These are phyloP conservation scores for Papiliotrema nemorosa DNA, from an alignment of 1,284 basidiomycete species.

Conservation along the genomic window DNA sequence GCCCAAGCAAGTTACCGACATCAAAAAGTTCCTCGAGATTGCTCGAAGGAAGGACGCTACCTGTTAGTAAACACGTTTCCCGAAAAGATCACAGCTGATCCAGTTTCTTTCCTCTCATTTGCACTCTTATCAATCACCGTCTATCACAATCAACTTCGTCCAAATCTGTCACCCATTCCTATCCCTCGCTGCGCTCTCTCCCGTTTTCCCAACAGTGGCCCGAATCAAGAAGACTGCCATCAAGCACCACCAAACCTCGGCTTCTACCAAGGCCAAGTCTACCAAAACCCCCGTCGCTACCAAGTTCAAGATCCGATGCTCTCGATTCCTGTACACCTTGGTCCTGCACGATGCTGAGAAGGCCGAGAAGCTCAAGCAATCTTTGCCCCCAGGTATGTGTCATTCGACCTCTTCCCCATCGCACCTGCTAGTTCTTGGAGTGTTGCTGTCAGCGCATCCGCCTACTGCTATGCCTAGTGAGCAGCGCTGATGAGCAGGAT, in stretches of 20 bases:
- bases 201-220: conserved; percentile 60
- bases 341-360: conserved; percentile 94
- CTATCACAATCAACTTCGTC: conserved; percentile 2
- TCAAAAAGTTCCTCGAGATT: conserved; percentile 98
- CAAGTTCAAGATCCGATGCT: conserved; percentile 99
- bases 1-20: conserved; percentile 98
- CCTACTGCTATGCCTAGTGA: not conserved
- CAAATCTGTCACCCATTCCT: not conserved
- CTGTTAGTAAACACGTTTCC: conserved; percentile 43
- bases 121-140: not conserved
- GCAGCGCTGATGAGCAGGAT: conserved; percentile 19
- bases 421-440: conserved; percentile 49
- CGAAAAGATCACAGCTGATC: not conserved
- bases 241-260: conserved; percentile 43
- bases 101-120: not conserved
- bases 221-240: conserved; percentile 89
- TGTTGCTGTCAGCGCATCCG: not conserved
- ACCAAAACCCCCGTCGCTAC: conserved; percentile 71
- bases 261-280: conserved; percentile 45
- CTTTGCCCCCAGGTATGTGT: conserved; percentile 94
- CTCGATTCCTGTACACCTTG: conserved; percentile 96
- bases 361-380: conserved; percentile 96
- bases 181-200: not conserved
- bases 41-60: conserved; percentile 70
- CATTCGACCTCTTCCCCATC: too few species aligned